phyloP scores from a whole-genome alignment of 106 monocot species.

The Vanilla planifolia region DNA sequence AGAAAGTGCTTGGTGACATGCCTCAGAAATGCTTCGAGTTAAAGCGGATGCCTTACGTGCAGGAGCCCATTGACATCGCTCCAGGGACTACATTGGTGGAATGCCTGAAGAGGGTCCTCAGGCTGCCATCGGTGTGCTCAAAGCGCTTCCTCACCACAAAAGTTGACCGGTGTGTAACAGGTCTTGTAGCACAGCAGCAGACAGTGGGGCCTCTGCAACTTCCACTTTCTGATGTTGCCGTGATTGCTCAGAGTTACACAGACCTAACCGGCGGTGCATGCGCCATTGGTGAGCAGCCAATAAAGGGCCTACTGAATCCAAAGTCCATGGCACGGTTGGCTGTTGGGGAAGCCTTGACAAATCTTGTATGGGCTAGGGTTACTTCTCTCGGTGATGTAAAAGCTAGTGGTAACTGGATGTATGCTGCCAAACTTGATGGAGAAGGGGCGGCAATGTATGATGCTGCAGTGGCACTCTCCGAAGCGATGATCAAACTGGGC shows the following conservation, averaged over 20 bases:
- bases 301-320: constrained; percentile 76
- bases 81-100: constrained; percentile 60
- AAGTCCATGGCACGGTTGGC: constrained; percentile 87
- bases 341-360: constrained; percentile 94
- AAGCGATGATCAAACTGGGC: constrained; percentile 93
- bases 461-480: constrained; percentile 79
- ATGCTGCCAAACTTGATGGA: constrained; percentile 95
- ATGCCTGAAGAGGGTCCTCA: constrained; percentile 57
- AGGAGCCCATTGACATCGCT: constrained; percentile 60
- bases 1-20: constrained; percentile 95
- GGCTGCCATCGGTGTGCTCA: constrained; percentile 87
- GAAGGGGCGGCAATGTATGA: constrained; percentile 98
- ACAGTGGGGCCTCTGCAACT: constrained; percentile 90
- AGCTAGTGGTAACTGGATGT: constrained; percentile 99
- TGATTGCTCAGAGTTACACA: constrained; percentile 72
- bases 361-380: constrained; percentile 91
- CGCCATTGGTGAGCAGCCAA: constrained; percentile 90
- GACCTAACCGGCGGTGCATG: constrained; percentile 86
- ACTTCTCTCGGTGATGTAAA: constrained; percentile 89
- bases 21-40: constrained; percentile 83
- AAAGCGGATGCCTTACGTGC: constrained; percentile 23
- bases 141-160: constrained; percentile 94
- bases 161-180: constrained; percentile 93
- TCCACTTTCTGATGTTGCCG: constrained; percentile 89
- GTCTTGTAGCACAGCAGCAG: constrained; percentile 93